These are phyloP conservation scores for Rhododendron simsii DNA, from an alignment of 148 eudicot genomes.

Conservation along the genomic window DNA sequence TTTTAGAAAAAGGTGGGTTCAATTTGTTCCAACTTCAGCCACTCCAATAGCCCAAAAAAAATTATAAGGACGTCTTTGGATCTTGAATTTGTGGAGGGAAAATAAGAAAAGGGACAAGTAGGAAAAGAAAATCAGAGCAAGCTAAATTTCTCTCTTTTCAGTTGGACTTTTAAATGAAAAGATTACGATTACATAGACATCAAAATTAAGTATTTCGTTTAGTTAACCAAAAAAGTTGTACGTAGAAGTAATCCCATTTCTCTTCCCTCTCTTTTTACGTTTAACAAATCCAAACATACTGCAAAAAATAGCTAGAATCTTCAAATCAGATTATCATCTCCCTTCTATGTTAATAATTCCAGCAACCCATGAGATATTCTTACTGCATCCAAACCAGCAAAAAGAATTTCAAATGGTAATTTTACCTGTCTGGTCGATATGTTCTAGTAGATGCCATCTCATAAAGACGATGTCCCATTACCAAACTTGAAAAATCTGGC, in stretches of 20 bases:
- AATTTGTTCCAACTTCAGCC: neutral
- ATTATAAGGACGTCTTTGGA: neutral
- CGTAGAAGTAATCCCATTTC: neutral
- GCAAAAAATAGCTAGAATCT: neutral
- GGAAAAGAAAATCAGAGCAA: neutral
- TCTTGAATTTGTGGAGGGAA: neutral
- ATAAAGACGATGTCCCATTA: constrained; percentile 93
- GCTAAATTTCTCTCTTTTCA: neutral
- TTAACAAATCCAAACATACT: neutral
- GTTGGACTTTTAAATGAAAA: neutral
- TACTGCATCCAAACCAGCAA: neutral
- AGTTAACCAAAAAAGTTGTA: neutral
- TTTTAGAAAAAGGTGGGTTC: neutral
- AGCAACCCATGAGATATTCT: neutral
- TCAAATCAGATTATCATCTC: neutral
- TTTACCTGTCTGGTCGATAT: constrained; percentile 90
- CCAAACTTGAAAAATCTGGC: constrained; percentile 92
- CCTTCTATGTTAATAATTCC: neutral
- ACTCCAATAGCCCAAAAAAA: neutral
- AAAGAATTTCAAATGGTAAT: neutral
- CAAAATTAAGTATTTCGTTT: neutral
- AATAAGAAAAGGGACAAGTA: neutral
- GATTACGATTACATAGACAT: neutral
- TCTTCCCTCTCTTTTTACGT: neutral
- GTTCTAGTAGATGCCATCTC: constrained; percentile 75